Percentiles rank a stretch among this genome's conserved stretches.
phyloP scores from a whole-genome alignment of 1,284 basidiomycete species.

The Trichosporon sp. region DNA sequence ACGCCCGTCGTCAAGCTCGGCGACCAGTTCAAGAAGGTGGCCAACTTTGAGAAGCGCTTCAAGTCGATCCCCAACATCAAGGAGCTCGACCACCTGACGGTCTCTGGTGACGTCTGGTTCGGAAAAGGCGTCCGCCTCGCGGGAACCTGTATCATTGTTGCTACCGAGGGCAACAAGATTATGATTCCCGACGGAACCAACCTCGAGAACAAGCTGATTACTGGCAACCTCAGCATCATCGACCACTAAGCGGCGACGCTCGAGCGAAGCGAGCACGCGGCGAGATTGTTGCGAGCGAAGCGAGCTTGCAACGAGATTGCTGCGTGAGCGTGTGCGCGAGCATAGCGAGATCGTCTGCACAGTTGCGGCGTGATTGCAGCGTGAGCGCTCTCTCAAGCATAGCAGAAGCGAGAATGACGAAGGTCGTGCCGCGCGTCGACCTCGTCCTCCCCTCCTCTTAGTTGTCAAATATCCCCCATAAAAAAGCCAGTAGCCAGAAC shows the following conservation, averaged over 20 bases:
- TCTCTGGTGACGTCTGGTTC: slow-evolving; percentile 93
- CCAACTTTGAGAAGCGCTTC: slow-evolving; percentile 83
- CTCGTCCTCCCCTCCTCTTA: background rate
- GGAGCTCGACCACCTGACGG: slow-evolving; percentile 93
- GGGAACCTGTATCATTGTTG: slow-evolving; percentile 81
- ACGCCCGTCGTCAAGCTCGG: slow-evolving; percentile 98
- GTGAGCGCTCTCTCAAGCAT: too few species aligned
- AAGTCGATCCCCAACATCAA: slow-evolving; percentile 92
- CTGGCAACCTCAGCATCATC: slow-evolving; percentile 56
- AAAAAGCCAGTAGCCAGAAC: too few species aligned
- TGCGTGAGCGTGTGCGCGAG: too few species aligned
- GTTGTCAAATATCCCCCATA: too few species aligned
- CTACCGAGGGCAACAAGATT: slow-evolving; percentile 90
- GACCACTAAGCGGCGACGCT: slow-evolving; percentile 45
- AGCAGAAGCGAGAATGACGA: background rate
- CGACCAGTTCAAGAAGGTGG: slow-evolving; percentile 72
- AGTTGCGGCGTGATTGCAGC: too few species aligned
- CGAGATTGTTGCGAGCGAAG: too few species aligned
- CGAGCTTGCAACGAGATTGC: too few species aligned
- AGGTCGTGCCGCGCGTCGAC: too few species aligned
- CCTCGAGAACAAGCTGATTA: slow-evolving; percentile 74
- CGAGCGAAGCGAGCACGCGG: background rate
- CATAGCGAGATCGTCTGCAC: too few species aligned
- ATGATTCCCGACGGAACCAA: slow-evolving; percentile 93
- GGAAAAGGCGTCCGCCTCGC: slow-evolving; percentile 85